A percentile compares a stretch with the other conserved stretches of the same genome.
Conservation (phyloP, 352 stramenopile genomes). For the Globisporangium middletonii region DNA sequence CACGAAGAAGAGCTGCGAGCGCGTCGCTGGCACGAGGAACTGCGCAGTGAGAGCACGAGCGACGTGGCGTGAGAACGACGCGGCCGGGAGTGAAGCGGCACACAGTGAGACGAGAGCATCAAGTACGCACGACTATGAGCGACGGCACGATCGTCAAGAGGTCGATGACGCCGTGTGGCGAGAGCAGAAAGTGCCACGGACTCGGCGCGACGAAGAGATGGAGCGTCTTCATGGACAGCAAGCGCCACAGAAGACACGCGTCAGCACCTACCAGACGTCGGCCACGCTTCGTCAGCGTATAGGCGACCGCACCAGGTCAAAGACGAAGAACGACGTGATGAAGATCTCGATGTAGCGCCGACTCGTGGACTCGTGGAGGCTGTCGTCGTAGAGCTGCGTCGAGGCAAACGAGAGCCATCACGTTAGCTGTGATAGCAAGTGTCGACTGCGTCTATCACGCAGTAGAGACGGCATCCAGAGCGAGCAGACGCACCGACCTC, state of each 20-base stretch:
- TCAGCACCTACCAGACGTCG: too few relatives aligned
- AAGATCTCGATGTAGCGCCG: constrained; percentile 30
- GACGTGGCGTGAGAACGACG: background rate
- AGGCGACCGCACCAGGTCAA: constrained; percentile 37
- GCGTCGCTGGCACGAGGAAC: constrained; percentile 39
- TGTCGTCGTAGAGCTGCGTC: constrained; percentile 32
- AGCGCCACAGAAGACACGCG: background rate
- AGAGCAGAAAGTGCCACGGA: constrained; percentile 42
- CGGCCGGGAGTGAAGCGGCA: background rate
- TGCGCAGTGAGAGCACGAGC: constrained; percentile 6
- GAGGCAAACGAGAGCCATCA: too few relatives aligned
- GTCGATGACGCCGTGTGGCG: constrained; percentile 52
- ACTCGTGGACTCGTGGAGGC: constrained; percentile 11
- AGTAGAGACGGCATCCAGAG: background rate
- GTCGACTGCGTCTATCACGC: background rate
- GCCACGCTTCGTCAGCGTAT: too few relatives aligned
- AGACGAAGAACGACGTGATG: constrained; percentile 51
- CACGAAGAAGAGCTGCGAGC: constrained; percentile 52
- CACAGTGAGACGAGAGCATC: too few relatives aligned
- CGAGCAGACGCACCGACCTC: constrained; percentile 23
- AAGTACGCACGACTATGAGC: constrained; percentile 40
- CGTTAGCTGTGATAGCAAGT: background rate
- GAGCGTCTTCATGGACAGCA: constrained; percentile 17
- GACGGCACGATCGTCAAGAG: constrained; percentile 65
- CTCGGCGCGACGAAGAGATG: constrained; percentile 41